Evolutionary conservation across 768 basidiomycete genomes (phyloP), one percentile per base, ranked within the genome.

Genomic region (Tremella yokohamensis): DNA sequence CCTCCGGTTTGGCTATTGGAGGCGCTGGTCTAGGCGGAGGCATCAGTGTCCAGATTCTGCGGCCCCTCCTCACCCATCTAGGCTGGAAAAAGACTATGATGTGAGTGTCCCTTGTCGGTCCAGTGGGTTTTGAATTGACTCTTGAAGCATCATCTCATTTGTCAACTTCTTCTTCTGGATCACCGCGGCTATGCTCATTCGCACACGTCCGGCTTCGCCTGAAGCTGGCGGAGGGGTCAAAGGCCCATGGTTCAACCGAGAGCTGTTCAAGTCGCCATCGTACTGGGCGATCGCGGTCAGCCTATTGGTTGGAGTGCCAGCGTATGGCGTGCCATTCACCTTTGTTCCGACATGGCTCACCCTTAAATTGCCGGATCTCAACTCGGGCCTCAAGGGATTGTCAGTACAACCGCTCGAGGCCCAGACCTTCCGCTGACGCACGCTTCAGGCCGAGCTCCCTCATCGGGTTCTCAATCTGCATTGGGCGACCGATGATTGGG

Each of bases 1-100:
- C 71, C 0, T 70, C 65, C 25, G 73, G 73, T 6, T 60, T 73
- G 34, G 63, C 68, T 7, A 67, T 73, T 1, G 59, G 59, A 9
- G 73, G 73, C 0, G 65, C 70, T 1, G 73, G 72, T 39, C 56
- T 70, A 18, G 61, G 65, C 18, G 73, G 73, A 0, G 73, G 63
- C 1, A 51, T 66, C 12, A 58, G 56, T 1, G 52, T 62, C 0
- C 53, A 71, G 12, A 58, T 72, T 38, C 48, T 66, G 20, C 59
- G 73, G 37, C 64, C 57, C 9, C 58, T 74, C 7, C 39, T 72
- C 0, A 62, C 61, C 2, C n/a, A 34, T 0, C 50, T 69, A 4
- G 73, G 73, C 2, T 70, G 70, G 44, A 63, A 61, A 42, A 60
- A 67, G 37, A 62, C 70, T 9, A 54, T 74, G 7, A 40, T 70